Evolutionary conservation across 2,329 filamentous ascomycete genomes (phyloP).

Genomic region (Chalaropsis ovoidea): DNA sequence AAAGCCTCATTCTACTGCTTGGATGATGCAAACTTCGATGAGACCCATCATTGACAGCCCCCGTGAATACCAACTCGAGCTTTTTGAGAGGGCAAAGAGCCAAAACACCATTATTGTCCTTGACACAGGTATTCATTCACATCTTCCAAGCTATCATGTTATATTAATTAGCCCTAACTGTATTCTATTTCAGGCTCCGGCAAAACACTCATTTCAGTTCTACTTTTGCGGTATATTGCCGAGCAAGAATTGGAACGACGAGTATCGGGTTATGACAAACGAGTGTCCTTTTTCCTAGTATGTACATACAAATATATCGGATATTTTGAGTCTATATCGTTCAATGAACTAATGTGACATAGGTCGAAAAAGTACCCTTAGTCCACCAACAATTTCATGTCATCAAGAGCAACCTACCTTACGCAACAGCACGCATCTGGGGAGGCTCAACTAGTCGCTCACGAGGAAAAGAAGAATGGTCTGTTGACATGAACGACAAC

Average conservation of each 20-base stretch:
- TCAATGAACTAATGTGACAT: neutral
- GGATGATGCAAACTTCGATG: constrained; percentile 30
- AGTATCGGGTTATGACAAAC: constrained; percentile 46
- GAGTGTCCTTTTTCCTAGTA: constrained; percentile 76
- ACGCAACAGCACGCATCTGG: constrained; percentile 62
- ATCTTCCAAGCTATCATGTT: neutral
- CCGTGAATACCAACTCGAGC: constrained; percentile 81
- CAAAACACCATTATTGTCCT: constrained; percentile 87
- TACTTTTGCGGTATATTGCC: constrained; percentile 67
- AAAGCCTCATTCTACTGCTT: constrained; percentile 17
- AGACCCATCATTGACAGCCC: constrained; percentile 61
- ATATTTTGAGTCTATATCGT: neutral
- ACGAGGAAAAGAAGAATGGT: constrained; percentile 41
- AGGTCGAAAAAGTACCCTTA: constrained; percentile 78
- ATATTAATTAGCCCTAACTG: constrained; percentile 25
- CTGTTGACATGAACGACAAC: constrained; percentile 47
- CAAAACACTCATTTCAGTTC: constrained; percentile 89
- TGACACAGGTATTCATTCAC: constrained; percentile 56
- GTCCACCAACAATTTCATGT: constrained; percentile 85
- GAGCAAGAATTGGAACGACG: constrained; percentile 67
- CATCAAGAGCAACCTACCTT: constrained; percentile 67
- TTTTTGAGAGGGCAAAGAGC: constrained; percentile 77
- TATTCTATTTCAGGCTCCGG: constrained; percentile 54
- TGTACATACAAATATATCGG: neutral
- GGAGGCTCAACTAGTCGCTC: constrained; percentile 51